phyloP scores from a whole-genome alignment of 768 basidiomycete genomes.

The Chalciporus pseudorubinellus region DNA sequence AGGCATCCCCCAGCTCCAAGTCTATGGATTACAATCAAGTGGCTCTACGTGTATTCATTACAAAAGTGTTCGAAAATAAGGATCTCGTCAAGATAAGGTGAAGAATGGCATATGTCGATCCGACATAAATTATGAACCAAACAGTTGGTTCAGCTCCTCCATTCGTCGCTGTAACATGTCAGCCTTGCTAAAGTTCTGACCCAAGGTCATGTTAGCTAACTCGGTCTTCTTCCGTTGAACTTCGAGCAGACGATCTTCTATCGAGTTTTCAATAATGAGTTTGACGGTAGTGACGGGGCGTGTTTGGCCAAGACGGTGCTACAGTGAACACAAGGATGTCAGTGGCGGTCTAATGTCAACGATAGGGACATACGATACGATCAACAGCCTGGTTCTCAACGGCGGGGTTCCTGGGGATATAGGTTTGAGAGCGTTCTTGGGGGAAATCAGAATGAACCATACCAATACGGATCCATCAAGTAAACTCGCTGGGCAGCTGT shows the following conservation, averaged over 20 bases:
- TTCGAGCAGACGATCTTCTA: slow-evolving; percentile 88
- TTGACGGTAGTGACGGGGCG: slow-evolving; percentile 89
- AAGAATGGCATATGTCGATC: slow-evolving; percentile 15
- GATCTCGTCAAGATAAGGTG: slow-evolving; percentile 15
- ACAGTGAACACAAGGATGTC: slow-evolving; percentile 4
- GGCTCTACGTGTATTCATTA: slow-evolving; percentile 34
- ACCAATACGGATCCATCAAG: slow-evolving; percentile 98
- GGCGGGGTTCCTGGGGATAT: slow-evolving; percentile 76
- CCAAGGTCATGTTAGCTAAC: slow-evolving; percentile 91
- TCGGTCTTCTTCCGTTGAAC: slow-evolving; percentile 95
- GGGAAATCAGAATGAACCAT: slow-evolving; percentile 11
- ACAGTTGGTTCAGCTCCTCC: slow-evolving; percentile 82
- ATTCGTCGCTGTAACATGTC: slow-evolving; percentile 84
- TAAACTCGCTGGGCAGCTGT: slow-evolving; percentile 93
- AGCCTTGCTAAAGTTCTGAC: slow-evolving; percentile 80
- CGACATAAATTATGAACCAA: slow-evolving; percentile 44
- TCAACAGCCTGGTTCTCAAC: slow-evolving; percentile 98
- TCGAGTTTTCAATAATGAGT: slow-evolving; percentile 90
- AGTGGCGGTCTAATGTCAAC: neutral
- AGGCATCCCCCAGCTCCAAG: slow-evolving; percentile 1
- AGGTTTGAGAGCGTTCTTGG: neutral
- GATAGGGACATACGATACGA: slow-evolving; percentile 70
- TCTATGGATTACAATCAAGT: slow-evolving; percentile 33
- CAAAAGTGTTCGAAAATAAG: slow-evolving; percentile 20
- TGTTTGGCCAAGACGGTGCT: slow-evolving; percentile 97